phyloP scores from a whole-genome alignment of 2,329 filamentous ascomycete species.

The Aspergillus proliferans region DNA sequence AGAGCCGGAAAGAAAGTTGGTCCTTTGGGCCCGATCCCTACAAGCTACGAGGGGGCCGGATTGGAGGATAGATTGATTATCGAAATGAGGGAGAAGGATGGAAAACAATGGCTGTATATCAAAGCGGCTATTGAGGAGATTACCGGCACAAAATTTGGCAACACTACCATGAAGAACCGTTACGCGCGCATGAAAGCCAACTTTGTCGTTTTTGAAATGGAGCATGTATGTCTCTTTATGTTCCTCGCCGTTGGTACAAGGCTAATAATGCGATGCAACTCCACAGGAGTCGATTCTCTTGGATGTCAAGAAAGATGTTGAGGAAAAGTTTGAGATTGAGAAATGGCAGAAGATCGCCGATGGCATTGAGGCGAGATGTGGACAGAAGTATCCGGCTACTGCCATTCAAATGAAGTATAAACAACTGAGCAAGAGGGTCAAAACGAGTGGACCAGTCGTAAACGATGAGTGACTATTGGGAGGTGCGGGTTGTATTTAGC shows the following conservation, averaged over 20 bases:
- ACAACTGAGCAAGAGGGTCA: constrained; percentile 27
- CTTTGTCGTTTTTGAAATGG: constrained; percentile 13
- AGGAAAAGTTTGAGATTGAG: constrained; percentile 32
- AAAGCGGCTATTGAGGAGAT: not conserved
- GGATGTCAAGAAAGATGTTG: constrained; percentile 33
- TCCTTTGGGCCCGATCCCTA: constrained; percentile 15
- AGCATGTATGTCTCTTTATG: constrained; percentile 15
- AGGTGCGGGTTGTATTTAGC: no score
- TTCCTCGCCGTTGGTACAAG: not conserved
- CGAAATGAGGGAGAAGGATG: not conserved
- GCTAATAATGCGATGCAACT: not conserved
- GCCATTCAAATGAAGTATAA: constrained; percentile 36
- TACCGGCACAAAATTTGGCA: not conserved
- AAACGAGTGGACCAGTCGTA: not conserved
- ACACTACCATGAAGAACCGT: not conserved
- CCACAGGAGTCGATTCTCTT: constrained; percentile 26
- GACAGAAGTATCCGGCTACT: constrained; percentile 26
- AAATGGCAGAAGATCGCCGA: constrained; percentile 36
- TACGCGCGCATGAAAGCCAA: not conserved
- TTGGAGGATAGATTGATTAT: not conserved
- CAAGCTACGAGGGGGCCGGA: constrained; percentile 11
- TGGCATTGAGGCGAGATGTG: constrained; percentile 4
- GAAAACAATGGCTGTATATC: not conserved
- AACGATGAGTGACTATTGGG: not conserved
- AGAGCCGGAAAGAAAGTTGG: no score